These are phyloP conservation scores for Dissophora ornata DNA, from an alignment of 192 early-diverging fungal genomes.

Conservation along the genomic window DNA sequence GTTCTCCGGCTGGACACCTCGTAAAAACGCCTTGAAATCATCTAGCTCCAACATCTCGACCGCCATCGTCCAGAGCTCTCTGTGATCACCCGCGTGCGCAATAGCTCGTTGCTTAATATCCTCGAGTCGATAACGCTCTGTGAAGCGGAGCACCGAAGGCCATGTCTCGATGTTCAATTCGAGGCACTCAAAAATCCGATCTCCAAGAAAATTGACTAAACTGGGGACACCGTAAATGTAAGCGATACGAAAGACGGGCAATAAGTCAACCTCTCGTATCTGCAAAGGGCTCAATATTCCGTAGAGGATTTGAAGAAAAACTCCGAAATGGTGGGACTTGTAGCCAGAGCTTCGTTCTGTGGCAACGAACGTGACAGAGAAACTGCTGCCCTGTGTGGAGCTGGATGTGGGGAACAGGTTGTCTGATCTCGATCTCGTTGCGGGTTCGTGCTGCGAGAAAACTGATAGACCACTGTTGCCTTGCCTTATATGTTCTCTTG, in stretches of 20 bases:
- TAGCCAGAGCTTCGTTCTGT: no score
- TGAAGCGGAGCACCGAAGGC: conserved; percentile 3
- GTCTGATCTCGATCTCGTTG: no score
- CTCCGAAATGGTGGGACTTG: conserved; percentile 8
- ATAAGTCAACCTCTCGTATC: not conserved
- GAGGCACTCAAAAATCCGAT: conserved; percentile 1
- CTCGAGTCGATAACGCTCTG: conserved; percentile 7
- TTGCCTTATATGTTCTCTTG: no score
- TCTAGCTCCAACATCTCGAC: no score
- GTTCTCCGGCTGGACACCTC: no score
- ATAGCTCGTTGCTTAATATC: not conserved
- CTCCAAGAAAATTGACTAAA: not conserved
- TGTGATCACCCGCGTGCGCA: not conserved
- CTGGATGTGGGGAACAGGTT: no score
- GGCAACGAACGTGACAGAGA: no score
- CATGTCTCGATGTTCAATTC: not conserved
- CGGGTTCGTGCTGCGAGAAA: no score
- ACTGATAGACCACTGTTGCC: no score
- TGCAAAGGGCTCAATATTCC: no score
- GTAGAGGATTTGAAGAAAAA: conserved; percentile 23
- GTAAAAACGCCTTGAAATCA: no score
- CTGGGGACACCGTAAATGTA: conserved; percentile 4
- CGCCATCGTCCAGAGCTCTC: conserved; percentile 4
- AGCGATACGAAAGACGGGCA: conserved; percentile 12
- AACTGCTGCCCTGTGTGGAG: no score